These are phyloP conservation scores for Parasitella parasitica DNA, from an alignment of 371 early-diverging fungal genomes.

Conservation along the genomic window DNA sequence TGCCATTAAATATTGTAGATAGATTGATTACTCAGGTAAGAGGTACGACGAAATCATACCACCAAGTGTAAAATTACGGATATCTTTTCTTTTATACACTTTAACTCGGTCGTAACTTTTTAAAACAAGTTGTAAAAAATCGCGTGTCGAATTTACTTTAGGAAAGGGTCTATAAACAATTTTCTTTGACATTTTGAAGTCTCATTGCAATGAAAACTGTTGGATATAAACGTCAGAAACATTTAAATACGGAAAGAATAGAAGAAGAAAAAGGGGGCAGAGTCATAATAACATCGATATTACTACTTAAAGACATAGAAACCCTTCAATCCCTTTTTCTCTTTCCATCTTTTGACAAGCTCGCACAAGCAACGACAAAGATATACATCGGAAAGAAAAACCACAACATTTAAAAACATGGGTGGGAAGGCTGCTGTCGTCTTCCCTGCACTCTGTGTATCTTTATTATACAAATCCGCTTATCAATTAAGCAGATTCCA, in stretches of 20 bases:
- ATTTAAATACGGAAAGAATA: background rate
- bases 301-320: background rate
- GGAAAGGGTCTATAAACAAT: too few species aligned
- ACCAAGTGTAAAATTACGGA: too few species aligned
- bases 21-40: too few species aligned
- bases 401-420: conserved; percentile 19
- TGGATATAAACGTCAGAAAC: too few species aligned
- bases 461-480: conserved; percentile 30
- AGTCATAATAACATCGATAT: background rate
- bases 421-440: conserved; percentile 52
- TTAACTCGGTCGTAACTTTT: too few species aligned
- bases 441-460: conserved; percentile 47
- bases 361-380: background rate
- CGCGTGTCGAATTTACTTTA: too few species aligned
- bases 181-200: too few species aligned
- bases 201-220: too few species aligned
- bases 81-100: too few species aligned
- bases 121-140: too few species aligned
- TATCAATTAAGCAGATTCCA: conserved; percentile 1
- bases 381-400: background rate
- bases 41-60: too few species aligned
- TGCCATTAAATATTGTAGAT: too few species aligned
- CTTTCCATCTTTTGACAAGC: conserved; percentile 13
- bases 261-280: background rate
- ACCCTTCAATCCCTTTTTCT: background rate